phyloP scores from a whole-genome alignment of 2,329 filamentous ascomycete species.

The Colletotrichum eleusines region DNA sequence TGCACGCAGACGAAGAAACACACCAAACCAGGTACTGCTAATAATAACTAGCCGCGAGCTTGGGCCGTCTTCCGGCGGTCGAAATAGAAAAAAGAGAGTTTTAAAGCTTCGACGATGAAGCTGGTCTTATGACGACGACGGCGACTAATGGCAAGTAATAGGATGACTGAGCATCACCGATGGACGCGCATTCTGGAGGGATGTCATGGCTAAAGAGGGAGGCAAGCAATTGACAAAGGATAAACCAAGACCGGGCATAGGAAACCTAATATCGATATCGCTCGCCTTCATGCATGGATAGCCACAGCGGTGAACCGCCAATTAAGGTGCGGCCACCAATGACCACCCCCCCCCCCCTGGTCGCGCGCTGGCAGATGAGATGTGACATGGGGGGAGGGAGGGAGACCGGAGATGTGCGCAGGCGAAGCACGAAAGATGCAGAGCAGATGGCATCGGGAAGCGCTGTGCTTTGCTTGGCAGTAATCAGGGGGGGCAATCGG shows the following conservation, averaged over 20 bases:
- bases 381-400: conserved; percentile 5
- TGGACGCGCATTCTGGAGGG: neutral
- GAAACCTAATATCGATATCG: neutral
- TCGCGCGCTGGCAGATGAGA: conserved; percentile 8
- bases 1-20: conserved; percentile 9
- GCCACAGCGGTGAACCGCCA: conserved; percentile 14
- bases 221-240: neutral
- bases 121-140: too few relatives aligned
- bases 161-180: too few relatives aligned
- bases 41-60: neutral
- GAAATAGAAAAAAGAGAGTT: too few relatives aligned
- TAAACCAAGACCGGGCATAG: neutral
- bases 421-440: too few relatives aligned
- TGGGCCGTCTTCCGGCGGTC: neutral
- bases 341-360: conserved; percentile 7
- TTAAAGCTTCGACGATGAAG: too few relatives aligned
- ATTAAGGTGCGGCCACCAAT: conserved; percentile 34
- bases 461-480: neutral
- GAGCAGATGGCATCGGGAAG: neutral
- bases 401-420: neutral
- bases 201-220: neutral
- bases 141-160: too few relatives aligned
- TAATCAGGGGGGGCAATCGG: neutral
- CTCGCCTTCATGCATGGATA: neutral
- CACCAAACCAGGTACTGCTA: too few relatives aligned